phyloP scores from a whole-genome alignment of 2,329 filamentous ascomycete species.

The Acephala macrosclerotiorum region DNA sequence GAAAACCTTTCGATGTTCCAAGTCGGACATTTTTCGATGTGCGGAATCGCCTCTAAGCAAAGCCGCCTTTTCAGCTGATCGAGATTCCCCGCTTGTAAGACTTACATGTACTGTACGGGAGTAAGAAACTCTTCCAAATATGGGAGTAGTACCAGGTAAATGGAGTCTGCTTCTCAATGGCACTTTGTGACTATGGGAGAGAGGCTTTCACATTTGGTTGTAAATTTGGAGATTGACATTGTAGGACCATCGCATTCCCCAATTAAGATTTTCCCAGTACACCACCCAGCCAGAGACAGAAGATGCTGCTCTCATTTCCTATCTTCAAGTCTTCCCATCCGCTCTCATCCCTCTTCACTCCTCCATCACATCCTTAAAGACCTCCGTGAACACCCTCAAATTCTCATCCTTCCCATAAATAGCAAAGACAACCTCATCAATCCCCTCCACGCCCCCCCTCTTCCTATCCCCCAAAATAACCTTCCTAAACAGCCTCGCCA shows the following conservation, averaged over 20 bases:
- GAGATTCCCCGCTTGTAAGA: no score
- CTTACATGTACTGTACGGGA: no score
- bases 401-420: conserved; percentile 61
- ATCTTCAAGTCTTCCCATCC: neutral
- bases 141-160: no score
- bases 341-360: neutral
- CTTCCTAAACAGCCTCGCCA: conserved; percentile 68
- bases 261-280: neutral
- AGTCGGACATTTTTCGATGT: no score
- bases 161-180: neutral
- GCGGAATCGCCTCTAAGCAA: no score
- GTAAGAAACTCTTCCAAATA: no score
- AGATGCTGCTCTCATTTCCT: neutral
- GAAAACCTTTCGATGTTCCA: no score
- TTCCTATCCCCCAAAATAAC: conserved; percentile 60
- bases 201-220: neutral
- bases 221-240: neutral
- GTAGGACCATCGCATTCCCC: neutral
- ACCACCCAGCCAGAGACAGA: neutral
- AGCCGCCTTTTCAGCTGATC: no score
- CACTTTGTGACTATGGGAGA: neutral
- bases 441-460: conserved; percentile 68
- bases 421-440: conserved; percentile 66
- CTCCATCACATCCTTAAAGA: conserved; percentile 26
- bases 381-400: conserved; percentile 57